Evolutionary conservation across 2,329 filamentous ascomycete genomes (phyloP).

Genomic region (Cladosporium sp.): DNA sequence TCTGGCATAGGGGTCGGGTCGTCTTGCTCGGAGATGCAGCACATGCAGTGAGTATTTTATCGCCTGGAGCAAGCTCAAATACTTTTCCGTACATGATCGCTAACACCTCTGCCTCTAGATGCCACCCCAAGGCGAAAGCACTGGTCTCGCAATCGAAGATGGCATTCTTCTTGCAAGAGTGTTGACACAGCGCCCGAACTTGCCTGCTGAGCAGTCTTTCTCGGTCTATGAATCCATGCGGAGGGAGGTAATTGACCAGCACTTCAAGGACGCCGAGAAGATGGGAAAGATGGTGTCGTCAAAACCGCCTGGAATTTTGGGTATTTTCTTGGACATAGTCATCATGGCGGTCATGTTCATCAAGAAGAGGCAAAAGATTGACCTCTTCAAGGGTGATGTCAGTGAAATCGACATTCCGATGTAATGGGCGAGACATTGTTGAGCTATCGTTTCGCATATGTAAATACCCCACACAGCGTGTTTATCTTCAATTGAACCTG

Average conservation of each 20-base stretch:
- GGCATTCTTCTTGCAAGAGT: constrained; percentile 41
- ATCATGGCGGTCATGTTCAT: not conserved
- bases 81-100: no score
- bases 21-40: constrained; percentile 45
- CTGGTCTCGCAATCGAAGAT: constrained; percentile 43
- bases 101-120: no score
- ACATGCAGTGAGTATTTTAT: constrained; percentile 38
- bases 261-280: not conserved
- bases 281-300: not conserved
- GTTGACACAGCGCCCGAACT: constrained; percentile 17
- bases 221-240: not conserved
- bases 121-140: constrained; percentile 45
- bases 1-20: constrained; percentile 38
- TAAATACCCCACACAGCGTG: no score
- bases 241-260: not conserved
- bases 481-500: no score
- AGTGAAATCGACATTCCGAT: not conserved
- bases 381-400: not conserved
- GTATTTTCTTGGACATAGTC: not conserved
- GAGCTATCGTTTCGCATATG: no score
- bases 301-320: not conserved
- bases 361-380: not conserved
- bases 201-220: not conserved
- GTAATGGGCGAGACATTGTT: no score
- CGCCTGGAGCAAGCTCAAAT: no score